Evolutionary conservation across 2,329 filamentous ascomycete genomes (phyloP).

Genomic region (Epichloe glyceriae): DNA sequence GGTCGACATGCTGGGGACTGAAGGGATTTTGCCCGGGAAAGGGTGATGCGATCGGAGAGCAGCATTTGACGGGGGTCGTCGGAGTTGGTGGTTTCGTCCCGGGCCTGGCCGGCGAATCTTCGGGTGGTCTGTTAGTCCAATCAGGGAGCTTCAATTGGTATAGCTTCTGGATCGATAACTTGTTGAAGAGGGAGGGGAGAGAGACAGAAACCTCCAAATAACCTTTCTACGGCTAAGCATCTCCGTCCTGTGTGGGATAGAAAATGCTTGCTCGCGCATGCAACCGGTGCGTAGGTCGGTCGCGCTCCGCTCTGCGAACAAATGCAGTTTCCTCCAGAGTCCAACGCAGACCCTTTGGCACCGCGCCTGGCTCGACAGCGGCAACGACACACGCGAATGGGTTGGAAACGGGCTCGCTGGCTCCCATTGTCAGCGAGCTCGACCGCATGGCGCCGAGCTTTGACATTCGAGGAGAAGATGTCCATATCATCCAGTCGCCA

Average conservation of each 20-base stretch:
- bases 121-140: conserved; percentile 11
- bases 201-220: neutral
- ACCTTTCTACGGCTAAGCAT: neutral
- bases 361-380: conserved; percentile 21
- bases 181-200: neutral
- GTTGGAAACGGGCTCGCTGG: conserved; percentile 27
- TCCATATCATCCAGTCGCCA: conserved; percentile 67
- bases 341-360: conserved; percentile 27
- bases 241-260: neutral
- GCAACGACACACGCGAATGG: conserved; percentile 15
- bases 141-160: neutral
- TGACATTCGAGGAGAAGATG: conserved; percentile 66
- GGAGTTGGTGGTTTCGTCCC: conserved; percentile 5
- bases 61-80: conserved; percentile 4
- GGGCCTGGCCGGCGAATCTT: conserved; percentile 17
- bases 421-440: conserved; percentile 54
- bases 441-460: conserved; percentile 88
- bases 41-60: conserved; percentile 2
- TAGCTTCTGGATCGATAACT: neutral
- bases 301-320: conserved; percentile 6
- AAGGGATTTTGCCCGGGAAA: conserved; percentile 5
- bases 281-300: conserved; percentile 18
- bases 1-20: conserved; percentile 66
- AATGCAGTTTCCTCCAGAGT: conserved; percentile 15
- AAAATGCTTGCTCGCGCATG: conserved; percentile 24